Evolutionary conservation across 2,329 filamentous ascomycete species (phyloP), one percentile per base, ranked within the genome.

Genomic region (Pseudovirgaria hyperparasitica): DNA sequence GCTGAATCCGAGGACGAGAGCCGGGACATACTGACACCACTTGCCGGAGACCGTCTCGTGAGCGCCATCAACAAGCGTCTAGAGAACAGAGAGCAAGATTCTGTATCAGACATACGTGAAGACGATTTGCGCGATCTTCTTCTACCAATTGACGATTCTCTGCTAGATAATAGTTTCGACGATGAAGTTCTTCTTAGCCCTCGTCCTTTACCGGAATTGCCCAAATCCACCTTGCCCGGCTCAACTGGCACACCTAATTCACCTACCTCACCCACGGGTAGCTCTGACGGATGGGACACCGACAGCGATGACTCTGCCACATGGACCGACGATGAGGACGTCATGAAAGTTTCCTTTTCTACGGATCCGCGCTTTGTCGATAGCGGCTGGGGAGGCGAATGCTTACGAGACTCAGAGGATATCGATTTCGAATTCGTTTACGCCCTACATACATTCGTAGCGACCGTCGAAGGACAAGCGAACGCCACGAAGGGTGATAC

Each of bases 341-440:
- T 64, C 48, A 63, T 71, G 52, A 64, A 70, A 46, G 54, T 65
- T 64, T 63, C 55, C 48, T 57, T 65, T 53, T 57, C 59, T 55
- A 52, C 64, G 52, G 65, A 80, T 47, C 50, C 66, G 33, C 65
- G 65, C 57, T 79, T 72, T 55, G 55, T 79, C 64, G 73, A 81
- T 52, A 74, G 70, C 42, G 76, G 74, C 33, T 86, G 76, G 76
- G 74, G 67, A 54, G 69, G 69, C 60, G 71, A 81, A 63, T 78
- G 76, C 84, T 93, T 85, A 93, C 80, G 72, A 68, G 68, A 77
- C 57, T 56, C 65, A 96, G 90, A 98, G 71, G 90, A 98, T 49
- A 98, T 98, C 58, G 90, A 98, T 67, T 96, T 98, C 63, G 87
- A 96, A 54, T 96, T 96, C 59, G 90, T 98, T 34, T 98, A 98